These are phyloP conservation scores for Candida maesae DNA, from an alignment of 805 yeast genomes.

Conservation along the genomic window DNA sequence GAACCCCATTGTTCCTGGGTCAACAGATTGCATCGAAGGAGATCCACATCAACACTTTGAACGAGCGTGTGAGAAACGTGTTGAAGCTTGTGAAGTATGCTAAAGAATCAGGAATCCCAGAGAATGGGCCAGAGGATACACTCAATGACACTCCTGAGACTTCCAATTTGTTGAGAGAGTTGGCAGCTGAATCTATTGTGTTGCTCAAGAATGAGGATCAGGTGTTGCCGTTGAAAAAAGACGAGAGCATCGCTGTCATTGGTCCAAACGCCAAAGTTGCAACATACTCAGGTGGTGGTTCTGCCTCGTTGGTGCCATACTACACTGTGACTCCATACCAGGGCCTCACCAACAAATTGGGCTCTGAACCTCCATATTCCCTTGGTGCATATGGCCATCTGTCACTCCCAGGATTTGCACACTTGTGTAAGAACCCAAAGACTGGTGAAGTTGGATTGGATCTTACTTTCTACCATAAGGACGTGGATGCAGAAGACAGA, in stretches of 20 bases:
- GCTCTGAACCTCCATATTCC: conserved; percentile 27
- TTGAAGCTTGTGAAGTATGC: conserved; percentile 45
- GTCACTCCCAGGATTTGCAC: conserved; percentile 32
- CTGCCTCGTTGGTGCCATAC: conserved; percentile 48
- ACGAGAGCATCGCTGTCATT: conserved; percentile 45
- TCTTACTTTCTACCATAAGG: conserved; percentile 26
- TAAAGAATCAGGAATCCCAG: conserved; percentile 34
- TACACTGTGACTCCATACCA: conserved; percentile 48
- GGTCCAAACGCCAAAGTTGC: conserved; percentile 55
- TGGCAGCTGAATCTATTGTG: conserved; percentile 50
- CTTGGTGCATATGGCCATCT: conserved; percentile 35
- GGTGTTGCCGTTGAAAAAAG: conserved; percentile 43
- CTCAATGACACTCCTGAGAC: conserved; percentile 44
- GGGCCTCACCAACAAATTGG: conserved; percentile 34
- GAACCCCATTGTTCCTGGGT: conserved; percentile 32
- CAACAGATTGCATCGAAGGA: conserved; percentile 42
- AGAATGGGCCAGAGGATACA: conserved; percentile 20
- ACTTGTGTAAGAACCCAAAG: conserved; percentile 16
- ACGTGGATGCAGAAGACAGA: conserved; percentile 17
- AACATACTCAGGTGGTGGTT: conserved; percentile 58
- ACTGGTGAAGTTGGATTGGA: conserved; percentile 26
- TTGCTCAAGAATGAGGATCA: conserved; percentile 49
- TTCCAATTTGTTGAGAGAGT: conserved; percentile 36
- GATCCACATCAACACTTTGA: conserved; percentile 35
- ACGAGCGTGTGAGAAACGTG: conserved; percentile 49